Evolutionary conservation across 352 stramenopile genomes (phyloP), one percentile per base, ranked within the genome.

Genomic region (Globisporangium perplexum): DNA sequence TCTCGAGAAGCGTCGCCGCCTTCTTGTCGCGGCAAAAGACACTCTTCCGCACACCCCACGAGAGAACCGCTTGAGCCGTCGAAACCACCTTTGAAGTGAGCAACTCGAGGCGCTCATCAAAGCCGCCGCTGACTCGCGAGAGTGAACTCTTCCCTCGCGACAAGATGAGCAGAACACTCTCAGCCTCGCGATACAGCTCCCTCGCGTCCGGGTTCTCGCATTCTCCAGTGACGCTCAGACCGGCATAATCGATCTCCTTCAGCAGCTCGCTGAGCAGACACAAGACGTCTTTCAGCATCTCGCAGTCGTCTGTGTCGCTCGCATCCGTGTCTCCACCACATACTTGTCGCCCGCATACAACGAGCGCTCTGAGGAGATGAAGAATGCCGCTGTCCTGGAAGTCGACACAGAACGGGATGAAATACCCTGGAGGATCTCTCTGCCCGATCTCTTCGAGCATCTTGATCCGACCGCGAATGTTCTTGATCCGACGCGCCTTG

Each of bases 321-420:
- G 22, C 18, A 30, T 26, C 11, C 11, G 53, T 38, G 15, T 20
- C 39, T 33, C 43, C 22, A 14, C 24, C 43, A 23, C 44, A 53
- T 15, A 55, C 30, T 20, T n/a, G 30, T 30, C n/a, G 18, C n/a
- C 47, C 26, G 24, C 59, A 71, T 50, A 61, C 50, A 22, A 33
- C 60, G 3, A 73, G 59, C 30, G 65, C 68, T 50, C 44, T 47
- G 14, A 79, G 48, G 58, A 77, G 60, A 24, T 67, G 59, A 7
- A 76, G 39, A 20, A 85, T 33, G n/a, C 74, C 71, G 5, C 61
- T 23, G 33, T 83, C 69, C 12, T 66, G 52, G 55, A 88, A 87
- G 54, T 87, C 75, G 11, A 81, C 52, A 38, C 64, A 83, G 60
- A 86, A 90, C 1, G 80, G 80, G 36, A 88, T 66, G 33, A 77